Evolutionary conservation across 345 rosid species (phyloP).

Genomic region (Aquilaria sinensis): DNA sequence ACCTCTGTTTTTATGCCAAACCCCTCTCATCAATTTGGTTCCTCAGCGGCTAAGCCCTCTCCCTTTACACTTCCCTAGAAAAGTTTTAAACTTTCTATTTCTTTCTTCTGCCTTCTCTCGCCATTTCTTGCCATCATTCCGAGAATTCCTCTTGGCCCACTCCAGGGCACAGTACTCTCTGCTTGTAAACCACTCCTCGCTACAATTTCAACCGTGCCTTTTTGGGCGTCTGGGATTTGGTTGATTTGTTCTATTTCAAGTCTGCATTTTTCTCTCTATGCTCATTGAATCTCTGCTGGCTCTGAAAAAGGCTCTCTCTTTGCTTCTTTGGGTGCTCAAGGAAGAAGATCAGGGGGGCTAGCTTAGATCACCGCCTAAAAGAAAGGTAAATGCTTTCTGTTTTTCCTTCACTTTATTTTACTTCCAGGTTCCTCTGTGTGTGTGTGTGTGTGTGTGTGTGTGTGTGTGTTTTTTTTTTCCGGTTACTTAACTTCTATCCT

Average conservation of each 20-base stretch:
- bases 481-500: slow-evolving; percentile 35
- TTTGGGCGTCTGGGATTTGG: slow-evolving; percentile 22
- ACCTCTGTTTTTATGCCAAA: slow-evolving; percentile 4
- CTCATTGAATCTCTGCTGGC: slow-evolving; percentile 34
- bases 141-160: slow-evolving; percentile 22
- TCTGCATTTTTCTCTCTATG: slow-evolving; percentile 42
- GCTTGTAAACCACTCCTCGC: slow-evolving; percentile 33
- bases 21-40: no score
- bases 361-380: slow-evolving; percentile 19
- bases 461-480: no score
- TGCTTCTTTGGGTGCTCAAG: slow-evolving; percentile 39
- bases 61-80: no score
- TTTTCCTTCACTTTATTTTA: slow-evolving; percentile 20
- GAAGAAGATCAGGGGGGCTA: slow-evolving; percentile 54
- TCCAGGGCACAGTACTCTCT: slow-evolving; percentile 17
- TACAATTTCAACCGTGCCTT: slow-evolving; percentile 13
- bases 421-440: no score
- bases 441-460: no score
- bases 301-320: slow-evolving; percentile 31
- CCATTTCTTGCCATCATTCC: slow-evolving; percentile 18
- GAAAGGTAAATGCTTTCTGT: slow-evolving; percentile 23
- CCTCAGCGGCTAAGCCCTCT: no score
- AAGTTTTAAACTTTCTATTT: background rate
- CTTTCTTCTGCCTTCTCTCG: slow-evolving; percentile 1
- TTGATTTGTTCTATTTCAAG: slow-evolving; percentile 25